Percentiles rank a stretch among this genome's conserved stretches.
Conservation (phyloP, 129 eudicot genomes). For the Tagetes patula region DNA sequence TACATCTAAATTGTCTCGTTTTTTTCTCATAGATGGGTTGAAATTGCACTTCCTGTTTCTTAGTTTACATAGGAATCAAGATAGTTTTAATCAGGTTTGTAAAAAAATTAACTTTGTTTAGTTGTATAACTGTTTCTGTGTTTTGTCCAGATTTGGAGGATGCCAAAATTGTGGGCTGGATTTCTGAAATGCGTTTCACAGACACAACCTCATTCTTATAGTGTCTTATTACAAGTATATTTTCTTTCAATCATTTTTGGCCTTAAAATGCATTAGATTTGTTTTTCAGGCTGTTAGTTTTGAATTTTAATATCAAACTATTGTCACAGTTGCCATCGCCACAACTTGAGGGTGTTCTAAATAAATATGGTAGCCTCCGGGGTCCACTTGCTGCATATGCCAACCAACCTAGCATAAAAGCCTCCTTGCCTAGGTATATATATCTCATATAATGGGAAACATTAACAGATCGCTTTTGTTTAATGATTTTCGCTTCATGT, state of each 20-base stretch:
- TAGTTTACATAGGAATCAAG: not conserved
- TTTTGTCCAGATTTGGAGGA: conserved; percentile 71
- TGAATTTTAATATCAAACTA: conserved; percentile 6
- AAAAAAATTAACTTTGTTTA: conserved; percentile 14
- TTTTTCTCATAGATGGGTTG: conserved; percentile 4
- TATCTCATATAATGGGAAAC: not conserved
- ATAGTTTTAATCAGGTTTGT: not conserved
- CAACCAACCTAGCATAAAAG: conserved; percentile 54
- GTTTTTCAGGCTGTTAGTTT: not conserved
- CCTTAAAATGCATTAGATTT: not conserved
- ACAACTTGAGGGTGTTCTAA: conserved; percentile 86
- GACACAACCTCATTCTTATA: conserved; percentile 92
- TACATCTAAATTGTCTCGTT: not conserved
- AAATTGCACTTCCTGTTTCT: too few relatives aligned
- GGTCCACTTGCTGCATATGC: conserved; percentile 77
- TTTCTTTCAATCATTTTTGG: not conserved
- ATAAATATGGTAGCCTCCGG: conserved; percentile 68
- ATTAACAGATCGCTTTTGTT: conserved; percentile 1
- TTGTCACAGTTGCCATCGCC: conserved; percentile 83
- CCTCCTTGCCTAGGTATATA: conserved; percentile 71
- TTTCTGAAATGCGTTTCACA: conserved; percentile 90
- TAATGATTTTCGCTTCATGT: not conserved
- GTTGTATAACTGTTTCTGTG: conserved; percentile 22
- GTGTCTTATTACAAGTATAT: conserved; percentile 73
- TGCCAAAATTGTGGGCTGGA: conserved; percentile 95